Conservation (phyloP, 805 yeast species). For the Clavispora carvajalis region DNA sequence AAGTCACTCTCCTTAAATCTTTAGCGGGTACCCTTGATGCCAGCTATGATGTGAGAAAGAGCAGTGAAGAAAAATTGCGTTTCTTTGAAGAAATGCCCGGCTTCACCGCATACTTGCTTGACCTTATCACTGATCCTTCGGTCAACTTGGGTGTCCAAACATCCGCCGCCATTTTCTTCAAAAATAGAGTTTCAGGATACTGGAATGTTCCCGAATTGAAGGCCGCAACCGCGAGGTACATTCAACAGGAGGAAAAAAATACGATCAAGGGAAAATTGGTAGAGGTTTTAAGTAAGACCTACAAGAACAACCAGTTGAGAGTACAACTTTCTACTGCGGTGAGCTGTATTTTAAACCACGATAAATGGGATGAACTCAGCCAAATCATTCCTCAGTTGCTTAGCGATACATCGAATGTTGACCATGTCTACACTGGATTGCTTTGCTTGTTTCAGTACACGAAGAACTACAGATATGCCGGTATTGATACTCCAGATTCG, state of each 20-base stretch:
- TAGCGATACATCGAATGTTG: conserved; percentile 29
- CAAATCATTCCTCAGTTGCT: conserved; percentile 10
- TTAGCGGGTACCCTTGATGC: conserved; percentile 54
- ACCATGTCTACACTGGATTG: conserved; percentile 36
- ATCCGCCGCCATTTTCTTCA: conserved; percentile 41
- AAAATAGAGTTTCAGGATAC: conserved; percentile 33
- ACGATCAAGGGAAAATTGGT: conserved; percentile 33
- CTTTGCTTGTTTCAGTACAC: conserved; percentile 38
- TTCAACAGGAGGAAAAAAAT: conserved; percentile 31
- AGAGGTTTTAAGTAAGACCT: conserved; percentile 28
- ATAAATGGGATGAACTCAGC: conserved; percentile 39
- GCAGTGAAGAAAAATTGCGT: conserved; percentile 47
- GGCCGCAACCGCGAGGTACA: conserved; percentile 18
- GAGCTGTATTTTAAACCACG: conserved; percentile 46
- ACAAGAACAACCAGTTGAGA: conserved; percentile 34
- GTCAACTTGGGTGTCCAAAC: conserved; percentile 40
- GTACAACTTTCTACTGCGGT: conserved; percentile 57
- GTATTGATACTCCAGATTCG: conserved; percentile 39
- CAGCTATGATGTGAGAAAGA: conserved; percentile 43
- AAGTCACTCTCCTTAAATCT: conserved; percentile 43
- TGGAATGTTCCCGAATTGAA: conserved; percentile 35
- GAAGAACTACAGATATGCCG: conserved; percentile 35
- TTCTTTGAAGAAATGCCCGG: conserved; percentile 53
- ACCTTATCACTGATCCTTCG: conserved; percentile 41
- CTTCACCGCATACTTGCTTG: conserved; percentile 50